A percentile compares a stretch with the other conserved stretches of the same genome.
phyloP scores from a whole-genome alignment of 306 rosid genomes.

The Dalbergia cochinchinensis region DNA sequence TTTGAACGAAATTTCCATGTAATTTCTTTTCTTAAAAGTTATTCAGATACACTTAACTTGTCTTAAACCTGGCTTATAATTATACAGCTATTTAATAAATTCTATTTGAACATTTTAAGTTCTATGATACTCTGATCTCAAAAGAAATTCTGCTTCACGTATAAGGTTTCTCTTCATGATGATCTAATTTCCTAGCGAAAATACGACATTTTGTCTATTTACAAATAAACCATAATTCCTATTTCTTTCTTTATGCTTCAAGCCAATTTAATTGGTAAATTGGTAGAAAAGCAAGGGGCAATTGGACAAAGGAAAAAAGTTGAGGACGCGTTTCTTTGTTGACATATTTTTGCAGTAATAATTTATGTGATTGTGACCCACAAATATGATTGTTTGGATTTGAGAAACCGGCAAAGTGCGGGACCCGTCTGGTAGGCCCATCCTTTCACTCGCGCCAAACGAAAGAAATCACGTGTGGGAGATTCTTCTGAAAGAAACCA shows the following conservation, averaged over 20 bases:
- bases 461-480: conserved; percentile 36
- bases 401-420: not conserved
- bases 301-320: not conserved
- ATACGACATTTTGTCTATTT: not conserved
- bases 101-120: not conserved
- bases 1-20: not conserved
- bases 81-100: not conserved
- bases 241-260: not conserved
- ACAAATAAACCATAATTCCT: not conserved
- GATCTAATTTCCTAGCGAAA: not conserved
- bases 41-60: not conserved
- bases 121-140: not conserved
- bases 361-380: not conserved
- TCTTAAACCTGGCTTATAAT: not conserved
- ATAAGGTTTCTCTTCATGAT: conserved; percentile 14
- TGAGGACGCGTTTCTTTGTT: conserved; percentile 1
- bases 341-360: conserved; percentile 11
- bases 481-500: conserved; percentile 10
- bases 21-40: not conserved
- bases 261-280: not conserved
- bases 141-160: not conserved
- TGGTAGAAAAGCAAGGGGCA: not conserved
- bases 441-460: conserved; percentile 34
- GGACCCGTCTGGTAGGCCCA: conserved; percentile 39
- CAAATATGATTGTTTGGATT: conserved; percentile 35